Evolutionary conservation across 2,329 filamentous ascomycete species (phyloP), one percentile per base, ranked within the genome.

Genomic region (Penicillium vulpinum): DNA sequence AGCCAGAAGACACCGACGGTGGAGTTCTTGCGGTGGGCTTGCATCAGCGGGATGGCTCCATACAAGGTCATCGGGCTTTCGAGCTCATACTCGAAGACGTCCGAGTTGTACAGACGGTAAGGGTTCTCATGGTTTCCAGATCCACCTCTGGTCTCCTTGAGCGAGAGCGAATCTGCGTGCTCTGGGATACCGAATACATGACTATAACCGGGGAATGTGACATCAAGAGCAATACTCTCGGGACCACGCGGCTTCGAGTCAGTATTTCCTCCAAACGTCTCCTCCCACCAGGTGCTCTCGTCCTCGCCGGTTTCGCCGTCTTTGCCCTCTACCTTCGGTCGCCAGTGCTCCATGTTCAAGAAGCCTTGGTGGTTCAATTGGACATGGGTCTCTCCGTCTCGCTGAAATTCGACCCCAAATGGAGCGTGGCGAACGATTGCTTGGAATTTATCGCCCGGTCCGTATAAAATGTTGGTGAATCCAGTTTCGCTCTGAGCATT

Each of bases 21-120:
- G 0, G 93, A 97, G 69, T 88, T 89, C 73, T 93, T 95, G 67
- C 89, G 89, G 71, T 99, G 93, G 18, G 94, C 94, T 75, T 97
- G 94, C 91, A 99, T 96, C 71, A 97, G 90, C 2, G 94, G 94
- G 66, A 99, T 97, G 8, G 92, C 81, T n/a, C 94, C 94, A 70
- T 99, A 99, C 2, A 99, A 83, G 0, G 94, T 97, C 94, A 99
- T 99, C 0, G 94, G 92, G 75, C 92, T 97, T 75, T 97, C 90
- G 67, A 97, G 84, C 67, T 96, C 88, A 74, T 99, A 99, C 77
- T 99, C 94, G 67, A 99, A 99, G 11, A 99, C 94, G 73, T 99
- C 94, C 31, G 91, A 85, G 74, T 99, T 99, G 80, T 97, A 97
- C 74, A 99, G 77, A 36, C 94, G 86, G 78, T 99, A 99, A 0